Evolutionary conservation across 1,284 basidiomycete genomes (phyloP), one percentile per base, ranked within the genome.

Genomic region (Cutaneotrichosporon cavernicola): DNA sequence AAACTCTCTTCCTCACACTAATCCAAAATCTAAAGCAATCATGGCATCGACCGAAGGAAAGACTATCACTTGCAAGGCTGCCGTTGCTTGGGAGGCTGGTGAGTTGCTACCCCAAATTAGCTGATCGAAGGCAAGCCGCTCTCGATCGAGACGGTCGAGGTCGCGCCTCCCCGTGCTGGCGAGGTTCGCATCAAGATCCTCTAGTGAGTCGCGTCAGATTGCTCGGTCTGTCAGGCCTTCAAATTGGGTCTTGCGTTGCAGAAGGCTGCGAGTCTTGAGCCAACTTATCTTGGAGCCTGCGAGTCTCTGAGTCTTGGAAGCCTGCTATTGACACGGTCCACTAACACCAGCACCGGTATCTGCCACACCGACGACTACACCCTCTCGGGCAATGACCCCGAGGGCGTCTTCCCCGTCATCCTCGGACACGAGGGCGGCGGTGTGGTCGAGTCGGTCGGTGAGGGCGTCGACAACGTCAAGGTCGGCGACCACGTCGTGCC

Each of bases 361-460:
- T 99, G 97, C 83, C 96, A 99, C 82, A 99, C 97, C 63, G 95
- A 97, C 76, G 92, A 92, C 78, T 97, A 96, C 84, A 96, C 94
- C 64, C 89, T 96, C 76, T 96, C 92, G 75, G 96, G 97, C 67
- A 90, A 91, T 80, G 96, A 99, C 80, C 89, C 95, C 47, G 96
- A 99, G 87, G 97, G 97, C 65, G 83, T 89, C 49, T 99, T 98
- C 86, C 96, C 97, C 52, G 89, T 92, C 69, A 93, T 99, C 73
- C 87, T 97, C 65, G 92, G 92, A 47, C 92, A 95, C 77, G 92
- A 96, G 83, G 79, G 80, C 63, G 75, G 77, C 51, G 75, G 78
- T 67, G 59, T 78, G 64, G 91, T 98, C 71, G 96, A 99, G 84
- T 94, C 91, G 36, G 85, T 98, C 52, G 96, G 96, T 58, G 90